Base-by-base conservation (phyloP, 2,329 filamentous ascomycete species). In the Daldinia eschscholtzii region DNA sequence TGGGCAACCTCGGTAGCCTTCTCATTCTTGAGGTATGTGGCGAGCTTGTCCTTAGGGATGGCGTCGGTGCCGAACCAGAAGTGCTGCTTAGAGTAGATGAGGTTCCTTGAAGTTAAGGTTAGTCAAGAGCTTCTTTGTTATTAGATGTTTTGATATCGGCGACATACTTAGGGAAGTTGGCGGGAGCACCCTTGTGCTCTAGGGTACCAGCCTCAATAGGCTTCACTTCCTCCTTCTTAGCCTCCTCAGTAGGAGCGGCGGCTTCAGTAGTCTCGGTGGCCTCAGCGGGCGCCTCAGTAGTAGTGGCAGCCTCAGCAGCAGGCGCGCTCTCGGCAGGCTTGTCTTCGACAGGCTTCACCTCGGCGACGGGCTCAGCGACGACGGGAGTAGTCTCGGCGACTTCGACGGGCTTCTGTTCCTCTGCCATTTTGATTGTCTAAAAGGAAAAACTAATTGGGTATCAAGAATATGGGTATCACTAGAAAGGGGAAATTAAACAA, bases 41-140 rank as follows among this genome's bases (percentile, higher is more conserved):
- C 82, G 64, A 98, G 87, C 79, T 91, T 87, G 83, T 95, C 91
- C 75, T 89, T 83, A 77, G 94, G 89, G 67, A 97, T 81, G 57
- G 92, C 83, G 63, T 94, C 92, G 57, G 88, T 85, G 75, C 90
- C 89, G 83, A 95, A 93, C 88, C 91, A 94, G 85, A 98, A 98
- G 85, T 93, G 93, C 81, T 94, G 93, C 89, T 98, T 98, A 81
- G 91, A 89, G 84, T 94, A 94, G 76, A 93, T 90, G 78, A 98
- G 88, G 81, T 93, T 92, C 89, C 93, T 97, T 75, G 35, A 23
- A 20, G 37, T 69, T 23, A 23, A 23, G 42, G 65, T 65, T 68
- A 56, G 65, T 4, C 12, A 7, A 20, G 15, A 26, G 61, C 37
- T n/a, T 4, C 23, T 30, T 46, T 37, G 10, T 20, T 13, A 12